A percentile compares a stretch with the other conserved stretches of the same genome.
Conservation (phyloP, 2,329 filamentous ascomycete species). For the Colletotrichum sansevieriae region DNA sequence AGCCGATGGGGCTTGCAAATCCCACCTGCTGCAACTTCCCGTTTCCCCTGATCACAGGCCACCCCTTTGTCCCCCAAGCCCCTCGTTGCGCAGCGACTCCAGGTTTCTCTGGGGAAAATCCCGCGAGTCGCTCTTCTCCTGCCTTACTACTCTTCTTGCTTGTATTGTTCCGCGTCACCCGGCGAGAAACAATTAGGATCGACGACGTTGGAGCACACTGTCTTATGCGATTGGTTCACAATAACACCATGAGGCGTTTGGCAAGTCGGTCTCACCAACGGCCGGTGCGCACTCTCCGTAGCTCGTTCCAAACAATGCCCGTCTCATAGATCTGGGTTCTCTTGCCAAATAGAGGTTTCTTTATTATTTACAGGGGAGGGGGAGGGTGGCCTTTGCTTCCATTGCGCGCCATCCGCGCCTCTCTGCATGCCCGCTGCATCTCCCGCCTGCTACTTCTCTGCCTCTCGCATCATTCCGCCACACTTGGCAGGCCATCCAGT, state of each 20-base stretch:
- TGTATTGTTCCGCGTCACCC: neutral
- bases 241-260: neutral
- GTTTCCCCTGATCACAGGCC: too few species aligned
- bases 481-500: neutral
- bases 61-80: too few species aligned
- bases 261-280: slow-evolving; percentile 24
- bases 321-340: slow-evolving; percentile 12
- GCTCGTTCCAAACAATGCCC: slow-evolving; percentile 26
- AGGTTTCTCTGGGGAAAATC: neutral
- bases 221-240: slow-evolving; percentile 25
- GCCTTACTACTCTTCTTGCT: too few species aligned
- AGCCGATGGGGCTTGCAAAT: too few species aligned
- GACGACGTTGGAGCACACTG: neutral
- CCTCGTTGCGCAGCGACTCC: too few species aligned
- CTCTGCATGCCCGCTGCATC: neutral
- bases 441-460: neutral
- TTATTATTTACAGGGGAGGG: too few species aligned
- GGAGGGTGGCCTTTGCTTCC: neutral
- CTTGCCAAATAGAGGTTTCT: neutral
- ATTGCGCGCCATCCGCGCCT: neutral
- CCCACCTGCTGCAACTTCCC: too few species aligned
- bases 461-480: neutral
- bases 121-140: neutral
- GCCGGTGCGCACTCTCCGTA: slow-evolving; percentile 20
- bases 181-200: slow-evolving; percentile 8